Evolutionary conservation across 2,329 filamentous ascomycete species (phyloP).

Genomic region (Verticillium zaregamsianum): DNA sequence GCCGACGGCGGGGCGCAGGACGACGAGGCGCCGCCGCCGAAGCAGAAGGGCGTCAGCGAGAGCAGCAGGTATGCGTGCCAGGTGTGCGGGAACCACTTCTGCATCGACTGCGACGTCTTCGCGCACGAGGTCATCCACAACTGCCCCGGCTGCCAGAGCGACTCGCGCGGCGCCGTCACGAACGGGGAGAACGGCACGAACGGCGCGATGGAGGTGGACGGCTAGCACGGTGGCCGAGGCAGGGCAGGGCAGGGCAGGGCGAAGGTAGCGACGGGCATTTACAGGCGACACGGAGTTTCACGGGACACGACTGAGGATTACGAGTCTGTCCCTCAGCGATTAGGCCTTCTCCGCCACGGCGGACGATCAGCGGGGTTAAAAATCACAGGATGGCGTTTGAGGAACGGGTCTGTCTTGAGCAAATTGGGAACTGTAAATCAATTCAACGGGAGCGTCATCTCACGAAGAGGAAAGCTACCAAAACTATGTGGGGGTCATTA

Average conservation of each 20-base stretch:
- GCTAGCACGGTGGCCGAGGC: slow-evolving; percentile 3
- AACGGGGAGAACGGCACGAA: slow-evolving; percentile 29
- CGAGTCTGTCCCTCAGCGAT: no score
- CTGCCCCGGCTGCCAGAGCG: slow-evolving; percentile 80
- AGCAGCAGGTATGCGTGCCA: slow-evolving; percentile 85
- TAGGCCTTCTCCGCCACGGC: background rate
- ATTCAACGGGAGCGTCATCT: background rate
- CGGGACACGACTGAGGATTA: no score
- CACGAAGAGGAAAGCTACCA: background rate
- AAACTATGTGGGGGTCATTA: background rate
- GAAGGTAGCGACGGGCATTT: background rate
- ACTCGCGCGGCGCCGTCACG: slow-evolving; percentile 28
- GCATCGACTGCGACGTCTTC: slow-evolving; percentile 96
- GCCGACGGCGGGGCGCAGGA: slow-evolving; percentile 7
- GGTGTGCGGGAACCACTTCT: slow-evolving; percentile 87
- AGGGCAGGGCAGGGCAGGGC: background rate
- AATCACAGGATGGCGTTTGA: background rate
- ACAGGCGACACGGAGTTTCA: no score
- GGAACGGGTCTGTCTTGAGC: background rate
- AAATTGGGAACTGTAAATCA: background rate
- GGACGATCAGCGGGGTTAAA: background rate
- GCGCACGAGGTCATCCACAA: slow-evolving; percentile 94
- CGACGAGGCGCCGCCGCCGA: slow-evolving; percentile 15
- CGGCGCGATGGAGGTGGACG: slow-evolving; percentile 42
- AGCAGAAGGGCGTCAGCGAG: slow-evolving; percentile 67